Base-by-base conservation (phyloP, 768 basidiomycete species). In the Termitomyces heimii region DNA sequence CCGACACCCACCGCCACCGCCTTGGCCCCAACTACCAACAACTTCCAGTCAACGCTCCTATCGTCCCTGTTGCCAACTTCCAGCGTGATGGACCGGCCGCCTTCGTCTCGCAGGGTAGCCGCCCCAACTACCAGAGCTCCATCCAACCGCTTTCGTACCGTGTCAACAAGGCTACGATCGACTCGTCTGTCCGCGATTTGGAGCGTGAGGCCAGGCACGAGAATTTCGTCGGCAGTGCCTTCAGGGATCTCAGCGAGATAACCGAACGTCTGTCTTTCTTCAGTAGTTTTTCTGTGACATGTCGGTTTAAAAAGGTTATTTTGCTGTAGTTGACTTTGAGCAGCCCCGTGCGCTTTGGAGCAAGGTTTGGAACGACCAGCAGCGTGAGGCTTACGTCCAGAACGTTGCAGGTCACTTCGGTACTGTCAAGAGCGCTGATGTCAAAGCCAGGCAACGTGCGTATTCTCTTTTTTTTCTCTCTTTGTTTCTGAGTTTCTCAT, bases 91-190 rank as follows among this genome's bases (percentile, higher is more conserved):
- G 94, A 22, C 55, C 72, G 8, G 78, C 75, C 72, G 75, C 83
- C 1, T 83, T 84, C 73, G 71, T 85, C 67, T 92, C 85, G 67
- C 94, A 96, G 73, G 94, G 92, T 60, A 69, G 76, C 58, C 82
- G 91, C 24, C 92, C 95, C 60, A 93, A 92, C 79, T 97, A 96
- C 78, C 83, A 87, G 75, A 89, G 87, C 73, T 80, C 80, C 49
- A 82, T 94, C 67, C 72, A 78, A 46, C 88, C 91, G 8, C 80
- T 97, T 57, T 69, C 72, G n/a, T 93, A 88, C 77, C 69, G 73
- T 57, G 73, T 66, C 31, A 72, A 73, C 55, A 75, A 77, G 65
- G 80, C 74, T 45, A 77, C 76, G 63, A 70, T 77, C 39, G 71
- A 84, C 4, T 74, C 67, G 26, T 32, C 63, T 54, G 71, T 65